Evolutionary conservation across 371 early-diverging fungal species (phyloP).

Genomic region (Mucor plumbeus): DNA sequence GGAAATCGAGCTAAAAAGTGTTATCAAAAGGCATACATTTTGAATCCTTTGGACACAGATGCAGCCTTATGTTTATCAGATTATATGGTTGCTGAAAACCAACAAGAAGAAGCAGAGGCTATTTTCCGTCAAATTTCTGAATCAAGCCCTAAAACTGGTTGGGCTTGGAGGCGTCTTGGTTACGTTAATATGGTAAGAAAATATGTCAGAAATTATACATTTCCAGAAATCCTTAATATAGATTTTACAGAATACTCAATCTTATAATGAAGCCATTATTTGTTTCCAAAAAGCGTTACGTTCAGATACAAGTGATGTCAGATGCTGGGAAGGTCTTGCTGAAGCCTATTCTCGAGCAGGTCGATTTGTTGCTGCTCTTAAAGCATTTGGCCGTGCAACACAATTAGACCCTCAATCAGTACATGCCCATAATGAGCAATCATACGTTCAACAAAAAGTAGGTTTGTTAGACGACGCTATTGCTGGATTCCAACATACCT

Average conservation of each 20-base stretch:
- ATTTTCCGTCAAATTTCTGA: conserved; percentile 58
- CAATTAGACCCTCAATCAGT: conserved; percentile 67
- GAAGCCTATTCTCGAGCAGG: conserved; percentile 88
- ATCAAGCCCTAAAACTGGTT: conserved; percentile 55
- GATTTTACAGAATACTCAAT: conserved; percentile 34
- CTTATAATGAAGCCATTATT: conserved; percentile 68
- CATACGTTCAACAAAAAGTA: conserved; percentile 67
- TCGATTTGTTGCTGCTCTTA: conserved; percentile 80
- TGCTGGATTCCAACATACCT: conserved; percentile 52
- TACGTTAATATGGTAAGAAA: conserved; percentile 68
- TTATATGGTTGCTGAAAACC: conserved; percentile 59
- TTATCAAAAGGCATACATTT: conserved; percentile 74
- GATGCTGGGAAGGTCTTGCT: conserved; percentile 88
- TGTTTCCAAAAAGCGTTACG: conserved; percentile 87
- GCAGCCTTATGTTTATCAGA: conserved; percentile 72
- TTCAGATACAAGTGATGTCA: conserved; percentile 64
- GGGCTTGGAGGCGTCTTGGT: conserved; percentile 86
- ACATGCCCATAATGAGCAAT: conserved; percentile 60
- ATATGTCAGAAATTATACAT: too few relatives aligned
- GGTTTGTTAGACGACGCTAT: conserved; percentile 71
- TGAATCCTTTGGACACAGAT: conserved; percentile 72
- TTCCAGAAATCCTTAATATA: neutral
- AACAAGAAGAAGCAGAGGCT: conserved; percentile 60
- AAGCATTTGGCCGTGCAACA: conserved; percentile 77
- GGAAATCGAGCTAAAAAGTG: conserved; percentile 77